Conservation (phyloP, 345 rosid genomes). For the Lumnitzera littorea region DNA sequence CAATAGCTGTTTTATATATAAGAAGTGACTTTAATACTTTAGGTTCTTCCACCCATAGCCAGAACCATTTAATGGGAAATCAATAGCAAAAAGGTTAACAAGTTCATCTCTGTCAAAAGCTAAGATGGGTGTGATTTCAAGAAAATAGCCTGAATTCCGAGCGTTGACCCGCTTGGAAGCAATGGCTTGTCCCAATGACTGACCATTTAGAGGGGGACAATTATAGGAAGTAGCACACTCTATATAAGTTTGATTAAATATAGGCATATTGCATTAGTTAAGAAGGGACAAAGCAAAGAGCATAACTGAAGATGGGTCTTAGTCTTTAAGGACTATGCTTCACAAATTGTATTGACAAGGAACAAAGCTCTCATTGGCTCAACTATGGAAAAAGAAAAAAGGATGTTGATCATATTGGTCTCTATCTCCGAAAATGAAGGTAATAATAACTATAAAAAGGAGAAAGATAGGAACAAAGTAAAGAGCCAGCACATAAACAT, state of each 20-base stretch:
- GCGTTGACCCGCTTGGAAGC: conserved; percentile 80
- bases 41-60: conserved; percentile 57
- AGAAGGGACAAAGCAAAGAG: conserved; percentile 54
- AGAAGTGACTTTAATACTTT: conserved; percentile 72
- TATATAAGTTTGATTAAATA: conserved; percentile 60
- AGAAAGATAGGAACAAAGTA: no score
- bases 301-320: no score
- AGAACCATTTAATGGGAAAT: conserved; percentile 51
- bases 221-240: conserved; percentile 65
- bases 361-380: no score
- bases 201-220: conserved; percentile 52
- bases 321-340: no score
- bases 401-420: no score
- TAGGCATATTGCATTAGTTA: conserved; percentile 82
- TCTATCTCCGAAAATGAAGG: no score
- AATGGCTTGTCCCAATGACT: conserved; percentile 77
- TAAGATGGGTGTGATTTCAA: conserved; percentile 53
- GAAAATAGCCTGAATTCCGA: conserved; percentile 62
- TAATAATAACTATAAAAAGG: no score
- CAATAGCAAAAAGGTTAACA: conserved; percentile 67
- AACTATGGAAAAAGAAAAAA: no score
- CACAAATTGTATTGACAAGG: no score
- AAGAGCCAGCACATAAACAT: no score
- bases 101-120: conserved; percentile 59
- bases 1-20: conserved; percentile 65